Conservation (phyloP, 78 protist genomes). For the Creolimax fragrantissima region DNA sequence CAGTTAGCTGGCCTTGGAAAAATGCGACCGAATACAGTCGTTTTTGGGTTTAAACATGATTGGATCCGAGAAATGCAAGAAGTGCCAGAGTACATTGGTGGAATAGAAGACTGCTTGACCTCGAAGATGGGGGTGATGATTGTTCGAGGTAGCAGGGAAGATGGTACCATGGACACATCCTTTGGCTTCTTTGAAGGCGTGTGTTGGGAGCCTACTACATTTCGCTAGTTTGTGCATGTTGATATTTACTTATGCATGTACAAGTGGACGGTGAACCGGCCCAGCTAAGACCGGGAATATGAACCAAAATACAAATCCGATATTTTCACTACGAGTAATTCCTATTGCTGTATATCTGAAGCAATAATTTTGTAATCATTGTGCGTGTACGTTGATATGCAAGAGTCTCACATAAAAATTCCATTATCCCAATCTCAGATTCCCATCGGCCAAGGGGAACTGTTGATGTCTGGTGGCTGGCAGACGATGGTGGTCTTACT, state of each 20-base stretch:
- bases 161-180: not conserved
- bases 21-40: not conserved
- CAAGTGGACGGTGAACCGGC: too few relatives aligned
- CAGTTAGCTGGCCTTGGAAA: not conserved
- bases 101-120: not conserved
- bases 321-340: too few relatives aligned
- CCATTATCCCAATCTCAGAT: too few relatives aligned
- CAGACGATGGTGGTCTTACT: conserved; percentile 42
- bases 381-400: too few relatives aligned
- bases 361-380: too few relatives aligned
- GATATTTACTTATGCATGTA: too few relatives aligned
- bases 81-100: not conserved
- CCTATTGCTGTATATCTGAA: too few relatives aligned
- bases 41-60: not conserved
- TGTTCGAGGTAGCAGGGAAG: not conserved
- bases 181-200: not conserved
- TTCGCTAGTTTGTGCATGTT: too few relatives aligned
- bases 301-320: too few relatives aligned
- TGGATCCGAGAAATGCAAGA: not conserved
- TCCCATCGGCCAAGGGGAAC: not conserved
- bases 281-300: too few relatives aligned
- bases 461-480: conserved; percentile 51
- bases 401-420: too few relatives aligned
- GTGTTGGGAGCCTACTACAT: too few relatives aligned
- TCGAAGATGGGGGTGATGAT: not conserved